Evolutionary conservation across 192 early-diverging fungal species (phyloP), one percentile per base, ranked within the genome.

Genomic region (Spizellomyces sp.): DNA sequence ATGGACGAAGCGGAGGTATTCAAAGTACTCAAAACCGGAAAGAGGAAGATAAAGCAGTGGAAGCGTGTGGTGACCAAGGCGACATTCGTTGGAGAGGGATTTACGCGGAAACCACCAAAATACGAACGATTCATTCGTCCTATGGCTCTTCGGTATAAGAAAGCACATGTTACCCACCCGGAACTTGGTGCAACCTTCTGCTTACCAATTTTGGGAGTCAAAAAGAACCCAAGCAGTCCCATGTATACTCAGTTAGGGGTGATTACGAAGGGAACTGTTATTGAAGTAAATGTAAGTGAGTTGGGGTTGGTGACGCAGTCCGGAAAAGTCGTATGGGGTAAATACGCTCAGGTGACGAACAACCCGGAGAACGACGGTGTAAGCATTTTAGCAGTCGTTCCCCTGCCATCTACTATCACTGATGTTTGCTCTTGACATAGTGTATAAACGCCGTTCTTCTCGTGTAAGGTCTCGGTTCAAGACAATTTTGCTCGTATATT

Each of bases 1-100:
- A 95, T 99, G 86, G 95, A 96, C 62, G 97, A 99, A 80, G 97
- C 96, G 67, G 97, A 99, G 83, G 96, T 99, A 84, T 98, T 98
- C 85, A 95, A 95, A 86, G 97, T 99, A 6, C 79, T 96, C 64
- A 94, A 94, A 78, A 94, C 93, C 3, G 97, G 97, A 56, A 97
- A 96, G 86, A 86, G 88, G 73, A 93, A 96, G 77, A 83, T 86
- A 45, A 99, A 99, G 85, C 86, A 91, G 71, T 99, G 97, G 97
- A 99, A 99, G 84, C 90, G 96, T 67, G 90, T 99, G 87, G 92
- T 99, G 46, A 98, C 96, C 72, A 99, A 99, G 84, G 93, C 95
- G 8, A 98, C 97, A 0, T 99, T 99, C 92, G 97, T 99, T 27
- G 95, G 96, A 47, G 96, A 98, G 66, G 93, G 95, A 10, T 99